Percentiles rank a stretch among this genome's conserved stretches.
These are phyloP conservation scores for Fusarium sp. DNA, from an alignment of 2,329 filamentous ascomycete species.

Conservation along the genomic window DNA sequence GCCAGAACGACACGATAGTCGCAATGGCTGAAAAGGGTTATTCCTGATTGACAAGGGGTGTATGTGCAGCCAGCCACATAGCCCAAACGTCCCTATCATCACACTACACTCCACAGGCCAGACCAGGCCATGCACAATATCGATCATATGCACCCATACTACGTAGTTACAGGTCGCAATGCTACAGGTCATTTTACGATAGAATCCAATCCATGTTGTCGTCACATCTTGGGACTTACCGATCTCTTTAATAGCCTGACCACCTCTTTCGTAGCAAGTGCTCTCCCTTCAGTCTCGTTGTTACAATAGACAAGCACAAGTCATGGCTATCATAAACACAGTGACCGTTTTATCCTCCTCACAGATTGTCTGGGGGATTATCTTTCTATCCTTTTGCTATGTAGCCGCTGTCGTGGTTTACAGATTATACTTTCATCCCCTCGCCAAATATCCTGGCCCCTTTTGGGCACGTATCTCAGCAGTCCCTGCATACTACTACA, in stretches of 20 bases:
- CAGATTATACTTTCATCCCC: conserved; percentile 59
- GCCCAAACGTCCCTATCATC: not conserved
- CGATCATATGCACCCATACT: not conserved
- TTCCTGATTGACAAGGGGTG: not conserved
- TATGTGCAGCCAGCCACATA: not conserved
- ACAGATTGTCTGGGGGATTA: not conserved
- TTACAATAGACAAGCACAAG: not conserved
- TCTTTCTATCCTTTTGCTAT: not conserved
- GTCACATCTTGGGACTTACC: not conserved
- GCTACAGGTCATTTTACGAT: not conserved
- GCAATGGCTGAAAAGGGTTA: not conserved
- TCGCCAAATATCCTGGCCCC: conserved; percentile 63
- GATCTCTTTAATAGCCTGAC: not conserved
- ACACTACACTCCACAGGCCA: not conserved
- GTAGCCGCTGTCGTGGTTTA: conserved; percentile 4
- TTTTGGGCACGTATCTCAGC: conserved; percentile 61
- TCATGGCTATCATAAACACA: not conserved
- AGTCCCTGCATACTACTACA: conserved; percentile 35
- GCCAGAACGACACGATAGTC: not conserved
- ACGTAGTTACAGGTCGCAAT: not conserved
- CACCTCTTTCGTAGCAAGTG: not conserved
- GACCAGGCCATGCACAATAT: not conserved
- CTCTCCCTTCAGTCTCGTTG: not conserved
- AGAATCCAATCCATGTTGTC: not conserved
- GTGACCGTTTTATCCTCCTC: not conserved